These are phyloP conservation scores for Emergomyces orientalis DNA, from an alignment of 2,329 filamentous ascomycete genomes.

Conservation along the genomic window DNA sequence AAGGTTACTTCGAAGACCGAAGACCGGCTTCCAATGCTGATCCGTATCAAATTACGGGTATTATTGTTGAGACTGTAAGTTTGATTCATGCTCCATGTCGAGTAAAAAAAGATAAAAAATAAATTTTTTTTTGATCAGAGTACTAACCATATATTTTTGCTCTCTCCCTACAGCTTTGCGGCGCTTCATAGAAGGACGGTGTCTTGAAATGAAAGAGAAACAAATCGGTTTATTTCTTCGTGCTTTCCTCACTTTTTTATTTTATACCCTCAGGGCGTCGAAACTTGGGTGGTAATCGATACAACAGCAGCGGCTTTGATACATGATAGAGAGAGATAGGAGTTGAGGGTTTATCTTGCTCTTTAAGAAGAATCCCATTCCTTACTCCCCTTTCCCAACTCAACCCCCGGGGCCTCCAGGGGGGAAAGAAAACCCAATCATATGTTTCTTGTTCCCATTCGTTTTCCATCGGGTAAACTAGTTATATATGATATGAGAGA, in stretches of 20 bases:
- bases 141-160: constrained; percentile 12
- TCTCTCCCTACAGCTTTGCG: constrained; percentile 26
- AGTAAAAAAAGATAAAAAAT: too few relatives aligned
- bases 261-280: constrained; percentile 34
- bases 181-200: constrained; percentile 28
- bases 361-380: too few relatives aligned
- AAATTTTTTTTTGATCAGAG: too few relatives aligned
- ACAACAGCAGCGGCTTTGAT: background rate
- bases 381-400: too few relatives aligned
- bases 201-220: background rate
- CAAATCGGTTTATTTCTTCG: constrained; percentile 17
- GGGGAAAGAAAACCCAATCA: too few relatives aligned
- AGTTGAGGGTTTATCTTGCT: too few relatives aligned
- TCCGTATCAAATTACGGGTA: constrained; percentile 75
- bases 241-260: constrained; percentile 20
- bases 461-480: background rate
- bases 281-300: background rate
- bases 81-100: background rate
- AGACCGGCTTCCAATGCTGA: constrained; percentile 77
- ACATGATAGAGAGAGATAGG: too few relatives aligned
- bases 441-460: too few relatives aligned
- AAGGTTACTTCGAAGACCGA: constrained; percentile 87
- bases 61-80: constrained; percentile 62
- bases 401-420: too few relatives aligned
- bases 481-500: too few relatives aligned